Conservation (phyloP, 139 green algal genomes). For the Zygnema cylindricum region DNA sequence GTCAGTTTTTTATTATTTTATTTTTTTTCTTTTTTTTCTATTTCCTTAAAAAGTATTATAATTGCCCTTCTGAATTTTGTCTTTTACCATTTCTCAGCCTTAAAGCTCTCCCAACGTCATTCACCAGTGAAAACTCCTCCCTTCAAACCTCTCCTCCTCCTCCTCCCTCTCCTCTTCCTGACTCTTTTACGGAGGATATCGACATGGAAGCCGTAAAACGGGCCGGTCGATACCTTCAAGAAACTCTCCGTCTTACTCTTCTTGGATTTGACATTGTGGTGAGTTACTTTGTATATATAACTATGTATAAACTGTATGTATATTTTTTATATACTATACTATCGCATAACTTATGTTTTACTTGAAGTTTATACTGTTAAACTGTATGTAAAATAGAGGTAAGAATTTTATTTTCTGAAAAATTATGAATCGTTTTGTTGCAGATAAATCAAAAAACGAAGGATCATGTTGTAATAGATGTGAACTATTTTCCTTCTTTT, state of each 20-base stretch:
- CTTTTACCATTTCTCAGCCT: too few species aligned
- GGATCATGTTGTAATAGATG: slow-evolving; percentile 54
- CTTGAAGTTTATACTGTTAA: not conserved
- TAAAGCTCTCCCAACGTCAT: not conserved
- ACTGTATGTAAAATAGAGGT: not conserved
- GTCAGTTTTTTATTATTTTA: too few species aligned
- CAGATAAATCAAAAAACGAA: slow-evolving; percentile 37
- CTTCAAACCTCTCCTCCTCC: not conserved
- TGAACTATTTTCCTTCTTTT: slow-evolving; percentile 63
- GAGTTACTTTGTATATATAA: not conserved
- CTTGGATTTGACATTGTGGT: slow-evolving; percentile 59
- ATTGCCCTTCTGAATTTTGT: too few species aligned
- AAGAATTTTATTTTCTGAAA: not conserved
- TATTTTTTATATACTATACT: not conserved
- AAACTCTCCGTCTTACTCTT: slow-evolving; percentile 30
- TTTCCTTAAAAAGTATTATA: too few species aligned
- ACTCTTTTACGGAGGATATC: not conserved
- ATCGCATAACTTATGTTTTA: not conserved
- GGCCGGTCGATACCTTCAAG: slow-evolving; percentile 19
- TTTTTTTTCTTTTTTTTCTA: too few species aligned
- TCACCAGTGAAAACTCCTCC: not conserved
- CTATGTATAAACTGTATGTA: not conserved
- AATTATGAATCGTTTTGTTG: not conserved
- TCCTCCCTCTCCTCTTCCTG: not conserved
- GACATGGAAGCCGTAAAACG: not conserved